These are phyloP conservation scores for Comarum palustre DNA, from an alignment of 306 rosid genomes.

Conservation along the genomic window DNA sequence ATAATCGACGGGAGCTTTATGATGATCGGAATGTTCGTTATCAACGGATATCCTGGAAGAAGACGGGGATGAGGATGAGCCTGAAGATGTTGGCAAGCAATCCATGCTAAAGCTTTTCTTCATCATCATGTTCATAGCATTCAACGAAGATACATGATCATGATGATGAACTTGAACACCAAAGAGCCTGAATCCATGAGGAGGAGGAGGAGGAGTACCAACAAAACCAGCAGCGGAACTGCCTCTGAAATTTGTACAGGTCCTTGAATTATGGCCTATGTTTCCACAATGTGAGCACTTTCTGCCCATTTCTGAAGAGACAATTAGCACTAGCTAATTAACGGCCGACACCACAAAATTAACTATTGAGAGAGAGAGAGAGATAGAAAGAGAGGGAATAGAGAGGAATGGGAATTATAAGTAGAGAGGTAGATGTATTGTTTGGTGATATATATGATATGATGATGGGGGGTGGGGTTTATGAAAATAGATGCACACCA, in stretches of 20 bases:
- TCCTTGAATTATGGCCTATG: conserved; percentile 90
- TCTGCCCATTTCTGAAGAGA: conserved; percentile 57
- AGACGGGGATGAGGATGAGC: conserved; percentile 42
- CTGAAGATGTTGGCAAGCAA: conserved; percentile 40
- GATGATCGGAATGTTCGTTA: conserved; percentile 17
- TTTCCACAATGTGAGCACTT: conserved; percentile 97
- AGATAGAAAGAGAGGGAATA: neutral
- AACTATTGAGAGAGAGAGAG: neutral
- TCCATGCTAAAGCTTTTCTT: conserved; percentile 84
- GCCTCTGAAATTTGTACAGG: conserved; percentile 61
- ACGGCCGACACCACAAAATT: conserved; percentile 9
- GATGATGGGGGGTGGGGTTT: conserved; percentile 46
- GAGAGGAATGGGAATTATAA: conserved; percentile 2
- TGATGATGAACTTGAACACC: conserved; percentile 64
- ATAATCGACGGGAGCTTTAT: conserved; percentile 49
- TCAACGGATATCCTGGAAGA: conserved; percentile 43
- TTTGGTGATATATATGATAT: conserved; percentile 55
- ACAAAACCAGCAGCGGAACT: conserved; percentile 3
- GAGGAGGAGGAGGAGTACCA: conserved; percentile 9
- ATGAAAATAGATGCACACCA: conserved; percentile 56
- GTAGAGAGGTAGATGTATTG: conserved; percentile 29
- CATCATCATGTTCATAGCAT: conserved; percentile 23
- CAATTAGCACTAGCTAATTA: neutral
- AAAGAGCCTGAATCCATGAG: conserved; percentile 59
- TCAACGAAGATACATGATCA: conserved; percentile 8